phyloP scores from a whole-genome alignment of 1,139 yeast genomes.

The Blastobotrys aristatus region DNA sequence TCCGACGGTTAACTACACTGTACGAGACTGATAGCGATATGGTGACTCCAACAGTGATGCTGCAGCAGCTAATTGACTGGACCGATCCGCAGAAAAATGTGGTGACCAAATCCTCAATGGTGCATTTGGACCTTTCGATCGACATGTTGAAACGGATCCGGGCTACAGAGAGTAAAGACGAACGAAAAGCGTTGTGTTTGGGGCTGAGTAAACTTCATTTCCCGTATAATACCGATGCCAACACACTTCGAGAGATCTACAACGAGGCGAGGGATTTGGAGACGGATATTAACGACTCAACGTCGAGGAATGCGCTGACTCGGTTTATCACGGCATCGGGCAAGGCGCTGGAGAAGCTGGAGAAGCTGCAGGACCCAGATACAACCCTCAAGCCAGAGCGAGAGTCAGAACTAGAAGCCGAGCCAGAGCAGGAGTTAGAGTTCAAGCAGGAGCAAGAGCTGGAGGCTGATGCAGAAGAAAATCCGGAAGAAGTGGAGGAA shows the following conservation, averaged over 20 bases:
- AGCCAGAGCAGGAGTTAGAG: too few species aligned
- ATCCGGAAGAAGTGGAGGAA: neutral
- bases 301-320: slow-evolving; percentile 16
- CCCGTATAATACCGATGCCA: slow-evolving; percentile 24
- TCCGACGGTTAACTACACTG: slow-evolving; percentile 49
- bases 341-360: slow-evolving; percentile 12
- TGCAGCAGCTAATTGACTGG: slow-evolving; percentile 79
- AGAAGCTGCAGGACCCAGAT: neutral
- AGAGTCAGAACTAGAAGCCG: neutral
- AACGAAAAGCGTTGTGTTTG: slow-evolving; percentile 52
- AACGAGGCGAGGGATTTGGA: slow-evolving; percentile 30
- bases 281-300: slow-evolving; percentile 22
- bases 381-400: too few species aligned
- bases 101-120: slow-evolving; percentile 38
- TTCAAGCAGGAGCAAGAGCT: neutral
- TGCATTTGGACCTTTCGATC: slow-evolving; percentile 56
- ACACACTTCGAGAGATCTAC: slow-evolving; percentile 17
- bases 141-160: slow-evolving; percentile 45
- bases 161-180: slow-evolving; percentile 46
- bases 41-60: slow-evolving; percentile 52
- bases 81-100: slow-evolving; percentile 76
- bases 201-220: slow-evolving; percentile 49
- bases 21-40: slow-evolving; percentile 39
- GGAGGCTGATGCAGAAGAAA: neutral
- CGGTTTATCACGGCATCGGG: slow-evolving; percentile 12